Evolutionary conservation across 2,329 filamentous ascomycete genomes (phyloP).

Genomic region (Monosporascus sp.): DNA sequence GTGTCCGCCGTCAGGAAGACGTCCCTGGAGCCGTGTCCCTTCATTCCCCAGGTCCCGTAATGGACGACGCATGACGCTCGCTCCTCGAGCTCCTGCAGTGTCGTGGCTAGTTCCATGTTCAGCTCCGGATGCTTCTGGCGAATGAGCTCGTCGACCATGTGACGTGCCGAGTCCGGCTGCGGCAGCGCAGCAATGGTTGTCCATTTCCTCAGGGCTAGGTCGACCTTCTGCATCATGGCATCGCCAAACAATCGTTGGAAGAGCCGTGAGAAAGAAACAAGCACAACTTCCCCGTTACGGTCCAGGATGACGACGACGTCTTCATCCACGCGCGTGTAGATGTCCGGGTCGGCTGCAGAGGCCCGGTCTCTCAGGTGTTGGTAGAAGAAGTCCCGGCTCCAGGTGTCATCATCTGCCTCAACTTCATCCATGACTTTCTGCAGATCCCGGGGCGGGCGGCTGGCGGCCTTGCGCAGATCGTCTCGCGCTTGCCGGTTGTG

Average conservation of each 20-base stretch:
- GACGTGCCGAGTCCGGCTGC: neutral
- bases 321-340: neutral
- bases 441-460: neutral
- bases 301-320: neutral
- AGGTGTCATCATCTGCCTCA: neutral
- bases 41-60: slow-evolving; percentile 1
- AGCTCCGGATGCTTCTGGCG: neutral
- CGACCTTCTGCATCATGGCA: neutral
- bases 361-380: neutral
- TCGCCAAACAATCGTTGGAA: slow-evolving; percentile 1
- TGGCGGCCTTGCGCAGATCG: neutral
- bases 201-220: neutral
- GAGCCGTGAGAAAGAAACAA: neutral
- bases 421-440: neutral
- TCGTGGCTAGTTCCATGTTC: slow-evolving; percentile 1
- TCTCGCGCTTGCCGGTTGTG: neutral
- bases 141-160: neutral
- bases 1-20: slow-evolving; percentile 1
- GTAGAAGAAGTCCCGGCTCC: neutral
- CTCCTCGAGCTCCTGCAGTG: neutral
- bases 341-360: neutral
- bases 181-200: neutral
- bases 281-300: neutral
- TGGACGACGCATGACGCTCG: slow-evolving; percentile 1
- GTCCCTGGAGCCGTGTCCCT: neutral